Conservation (phyloP, 768 basidiomycete genomes). For the Lactarius indigo region DNA sequence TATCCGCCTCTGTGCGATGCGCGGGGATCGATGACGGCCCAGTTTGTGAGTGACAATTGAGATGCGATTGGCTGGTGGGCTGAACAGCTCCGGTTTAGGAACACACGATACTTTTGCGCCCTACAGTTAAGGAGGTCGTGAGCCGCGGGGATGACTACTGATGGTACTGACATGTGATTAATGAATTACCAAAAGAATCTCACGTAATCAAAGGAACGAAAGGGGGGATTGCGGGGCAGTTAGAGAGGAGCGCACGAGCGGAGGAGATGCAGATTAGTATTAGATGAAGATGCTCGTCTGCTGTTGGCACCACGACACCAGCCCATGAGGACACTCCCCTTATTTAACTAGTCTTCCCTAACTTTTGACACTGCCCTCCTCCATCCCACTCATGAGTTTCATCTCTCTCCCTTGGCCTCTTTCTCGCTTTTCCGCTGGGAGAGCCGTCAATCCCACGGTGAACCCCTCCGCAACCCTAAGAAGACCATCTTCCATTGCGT, state of each 20-base stretch:
- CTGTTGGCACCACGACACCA: neutral
- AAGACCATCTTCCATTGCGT: conserved; percentile 14
- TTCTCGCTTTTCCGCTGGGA: conserved; percentile 22
- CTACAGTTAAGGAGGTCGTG: conserved; percentile 81
- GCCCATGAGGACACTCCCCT: conserved; percentile 2
- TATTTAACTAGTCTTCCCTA: neutral
- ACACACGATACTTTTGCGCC: conserved; percentile 80
- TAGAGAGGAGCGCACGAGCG: neutral
- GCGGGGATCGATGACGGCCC: conserved; percentile 87
- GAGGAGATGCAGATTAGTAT: neutral
- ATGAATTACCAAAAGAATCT: neutral
- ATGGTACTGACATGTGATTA: conserved; percentile 8
- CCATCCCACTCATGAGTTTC: conserved; percentile 5
- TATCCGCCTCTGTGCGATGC: conserved; percentile 92
- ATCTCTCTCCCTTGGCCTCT: conserved; percentile 29
- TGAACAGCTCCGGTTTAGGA: conserved; percentile 44
- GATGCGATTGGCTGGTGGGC: neutral
- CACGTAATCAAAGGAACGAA: neutral
- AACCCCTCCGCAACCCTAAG: conserved; percentile 8
- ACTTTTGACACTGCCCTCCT: neutral
- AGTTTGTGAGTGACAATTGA: conserved; percentile 56
- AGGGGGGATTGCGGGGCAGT: neutral
- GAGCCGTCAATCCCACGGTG: neutral
- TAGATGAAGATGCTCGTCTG: neutral
- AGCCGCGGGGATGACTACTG: conserved; percentile 83